phyloP scores from a whole-genome alignment of 2,329 filamentous ascomycete genomes.

The Talaromyces rugulosus region DNA sequence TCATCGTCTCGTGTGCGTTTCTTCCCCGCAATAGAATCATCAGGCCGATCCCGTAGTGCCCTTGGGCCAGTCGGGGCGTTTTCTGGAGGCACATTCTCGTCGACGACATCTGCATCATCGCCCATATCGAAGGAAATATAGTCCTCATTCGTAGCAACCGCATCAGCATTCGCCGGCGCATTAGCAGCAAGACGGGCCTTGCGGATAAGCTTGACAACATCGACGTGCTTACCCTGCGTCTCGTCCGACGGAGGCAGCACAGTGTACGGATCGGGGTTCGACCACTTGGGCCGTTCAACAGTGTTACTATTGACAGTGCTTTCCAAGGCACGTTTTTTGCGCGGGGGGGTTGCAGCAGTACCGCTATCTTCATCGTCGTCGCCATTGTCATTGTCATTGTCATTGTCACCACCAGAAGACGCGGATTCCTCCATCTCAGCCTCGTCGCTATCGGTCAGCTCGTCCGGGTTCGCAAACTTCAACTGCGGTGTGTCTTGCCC shows the following conservation, averaged over 20 bases:
- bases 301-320: conserved; percentile 18
- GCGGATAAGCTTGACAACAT: conserved; percentile 86
- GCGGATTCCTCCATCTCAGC: conserved; percentile 41
- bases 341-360: conserved; percentile 26
- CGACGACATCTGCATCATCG: conserved; percentile 48
- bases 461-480: conserved; percentile 34
- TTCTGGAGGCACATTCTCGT: conserved; percentile 28
- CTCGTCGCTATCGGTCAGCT: conserved; percentile 44
- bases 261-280: conserved; percentile 92
- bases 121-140: conserved; percentile 83
- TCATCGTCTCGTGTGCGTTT: conserved; percentile 72
- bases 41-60: conserved; percentile 24
- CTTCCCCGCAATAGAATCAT: conserved; percentile 56
- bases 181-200: conserved; percentile 69
- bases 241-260: conserved; percentile 77
- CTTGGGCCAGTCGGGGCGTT: conserved; percentile 35
- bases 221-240: conserved; percentile 67
- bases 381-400: conserved; percentile 16
- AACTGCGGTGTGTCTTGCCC: conserved; percentile 23
- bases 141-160: conserved; percentile 62
- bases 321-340: conserved; percentile 32
- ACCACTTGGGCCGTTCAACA: conserved; percentile 68
- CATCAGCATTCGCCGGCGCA: conserved; percentile 48
- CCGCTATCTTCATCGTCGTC: not conserved
- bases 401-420: conserved; percentile 32